Conservation (phyloP, 2,329 filamentous ascomycete genomes). For the Ceratocystis lukuohia region DNA sequence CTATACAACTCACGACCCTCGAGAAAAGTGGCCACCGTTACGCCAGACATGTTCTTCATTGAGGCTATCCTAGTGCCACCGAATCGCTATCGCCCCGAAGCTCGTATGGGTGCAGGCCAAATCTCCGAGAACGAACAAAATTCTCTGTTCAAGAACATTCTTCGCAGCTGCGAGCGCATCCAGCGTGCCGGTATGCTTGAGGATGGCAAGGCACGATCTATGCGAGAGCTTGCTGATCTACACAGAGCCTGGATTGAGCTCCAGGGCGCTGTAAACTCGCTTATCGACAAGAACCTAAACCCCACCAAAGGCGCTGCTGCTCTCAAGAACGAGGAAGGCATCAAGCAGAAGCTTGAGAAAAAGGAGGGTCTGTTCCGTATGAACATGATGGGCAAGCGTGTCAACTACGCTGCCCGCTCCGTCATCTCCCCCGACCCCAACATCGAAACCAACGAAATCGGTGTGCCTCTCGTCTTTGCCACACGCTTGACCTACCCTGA, state of each 20-base stretch:
- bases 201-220: neutral
- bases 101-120: slow-evolving; percentile 63
- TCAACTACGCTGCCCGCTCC: slow-evolving; percentile 93
- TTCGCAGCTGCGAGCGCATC: slow-evolving; percentile 53
- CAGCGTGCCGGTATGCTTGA: slow-evolving; percentile 17
- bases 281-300: slow-evolving; percentile 82
- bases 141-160: slow-evolving; percentile 69
- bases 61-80: slow-evolving; percentile 77
- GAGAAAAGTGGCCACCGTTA: slow-evolving; percentile 45
- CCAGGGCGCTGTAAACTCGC: slow-evolving; percentile 81
- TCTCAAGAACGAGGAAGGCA: slow-evolving; percentile 73
- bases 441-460: slow-evolving; percentile 97
- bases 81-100: slow-evolving; percentile 81
- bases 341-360: slow-evolving; percentile 96
- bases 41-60: slow-evolving; percentile 88
- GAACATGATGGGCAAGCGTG: slow-evolving; percentile 99
- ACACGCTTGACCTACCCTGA: slow-evolving; percentile 93
- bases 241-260: slow-evolving; percentile 71
- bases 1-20: slow-evolving; percentile 65
- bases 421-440: slow-evolving; percentile 98
- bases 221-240: slow-evolving; percentile 56
- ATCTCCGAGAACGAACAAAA: slow-evolving; percentile 86
- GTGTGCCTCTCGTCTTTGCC: slow-evolving; percentile 94
- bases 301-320: slow-evolving; percentile 66
- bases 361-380: slow-evolving; percentile 97